Evolutionary conservation across 1,284 basidiomycete genomes (phyloP), one percentile per base, ranked within the genome.

Genomic region (Gomphus bonarii): DNA sequence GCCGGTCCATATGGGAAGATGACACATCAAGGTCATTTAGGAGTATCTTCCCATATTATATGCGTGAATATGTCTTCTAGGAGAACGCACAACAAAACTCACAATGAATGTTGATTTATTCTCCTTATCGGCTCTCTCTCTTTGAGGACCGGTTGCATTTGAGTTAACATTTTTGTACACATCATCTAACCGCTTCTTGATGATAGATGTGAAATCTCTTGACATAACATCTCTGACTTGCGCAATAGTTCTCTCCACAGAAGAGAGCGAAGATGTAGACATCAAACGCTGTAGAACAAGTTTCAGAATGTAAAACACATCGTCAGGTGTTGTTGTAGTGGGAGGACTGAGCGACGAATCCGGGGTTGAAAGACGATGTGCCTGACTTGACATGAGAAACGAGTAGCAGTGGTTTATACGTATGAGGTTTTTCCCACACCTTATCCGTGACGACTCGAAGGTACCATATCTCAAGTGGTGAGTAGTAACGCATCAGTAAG

Each of bases 261-360:
- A 80, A 2, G 67, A 66, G 0, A 83, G 62, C 2, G 84, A 85
- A 0, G 90, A 91, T 0, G 85, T 86, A 0, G 85, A 84, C 16
- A 95, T 67, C 31, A 91, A 72, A 10, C 94, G 79, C 16, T 80
- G 73, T 4, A 94, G 74, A 2, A 94, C 85, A 3, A 85, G 76
- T 69, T 95, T 97, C 61, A 97, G 73, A 57, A 97, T 86, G 70
- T 95, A 97, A 71, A 97, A 97, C 1, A 86, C 88, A 64, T 97
- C 94, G 67, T 97, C 94, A 0, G 95, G 90, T 0, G 86, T 85
- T 47, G 88, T 81, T 56, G 91, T 84, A 6, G 74, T 76, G 3
- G 73, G 71, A 43, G 78, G 83, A 25, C 64, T 70, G 62, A 90
- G 84, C 1, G 85, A 78, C 25, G 78, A 69, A 68, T 95, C 91